Evolutionary conservation across 208 protist genomes (phyloP).

Genomic region (Crithidia bombi): DNA sequence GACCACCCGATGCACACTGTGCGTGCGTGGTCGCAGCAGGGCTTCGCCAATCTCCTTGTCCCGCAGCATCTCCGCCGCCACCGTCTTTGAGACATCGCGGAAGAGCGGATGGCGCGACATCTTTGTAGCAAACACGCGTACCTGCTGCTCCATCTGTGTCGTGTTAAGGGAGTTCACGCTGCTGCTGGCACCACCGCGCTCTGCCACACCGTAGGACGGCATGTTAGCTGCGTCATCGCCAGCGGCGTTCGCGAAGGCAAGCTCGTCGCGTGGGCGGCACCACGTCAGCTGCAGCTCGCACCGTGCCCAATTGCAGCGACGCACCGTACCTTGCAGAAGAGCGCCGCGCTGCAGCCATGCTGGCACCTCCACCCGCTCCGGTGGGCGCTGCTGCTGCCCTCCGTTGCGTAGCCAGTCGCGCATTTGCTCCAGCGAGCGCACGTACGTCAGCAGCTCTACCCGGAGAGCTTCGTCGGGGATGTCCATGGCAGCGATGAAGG

Average conservation of each 20-base stretch:
- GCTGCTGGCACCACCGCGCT: conserved; percentile 47
- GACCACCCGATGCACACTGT: conserved; percentile 47
- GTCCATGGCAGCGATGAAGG: conserved; percentile 63
- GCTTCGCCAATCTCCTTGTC: conserved; percentile 86
- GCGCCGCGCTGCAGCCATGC: conserved; percentile 69
- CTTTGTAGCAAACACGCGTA: conserved; percentile 75
- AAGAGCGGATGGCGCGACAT: conserved; percentile 83
- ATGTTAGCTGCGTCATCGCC: conserved; percentile 18
- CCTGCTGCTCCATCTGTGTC: conserved; percentile 50
- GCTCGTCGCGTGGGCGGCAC: conserved; percentile 58
- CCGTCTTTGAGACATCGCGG: conserved; percentile 56
- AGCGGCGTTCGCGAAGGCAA: conserved; percentile 18
- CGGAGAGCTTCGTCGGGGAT: conserved; percentile 61
- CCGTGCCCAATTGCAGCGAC: conserved; percentile 62
- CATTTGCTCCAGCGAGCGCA: conserved; percentile 35
- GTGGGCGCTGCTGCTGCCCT: not conserved
- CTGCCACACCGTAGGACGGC: conserved; percentile 40
- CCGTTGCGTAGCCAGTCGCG: conserved; percentile 27
- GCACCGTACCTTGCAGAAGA: conserved; percentile 74
- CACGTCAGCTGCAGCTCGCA: conserved; percentile 81
- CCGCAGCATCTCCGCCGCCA: conserved; percentile 58
- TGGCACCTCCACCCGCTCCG: conserved; percentile 24
- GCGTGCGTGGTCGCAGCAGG: conserved; percentile 61
- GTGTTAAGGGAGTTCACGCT: conserved; percentile 77
- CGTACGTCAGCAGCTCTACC: conserved; percentile 60